phyloP scores from a whole-genome alignment of 345 rosid species.

The Noccaea bulbosa region DNA sequence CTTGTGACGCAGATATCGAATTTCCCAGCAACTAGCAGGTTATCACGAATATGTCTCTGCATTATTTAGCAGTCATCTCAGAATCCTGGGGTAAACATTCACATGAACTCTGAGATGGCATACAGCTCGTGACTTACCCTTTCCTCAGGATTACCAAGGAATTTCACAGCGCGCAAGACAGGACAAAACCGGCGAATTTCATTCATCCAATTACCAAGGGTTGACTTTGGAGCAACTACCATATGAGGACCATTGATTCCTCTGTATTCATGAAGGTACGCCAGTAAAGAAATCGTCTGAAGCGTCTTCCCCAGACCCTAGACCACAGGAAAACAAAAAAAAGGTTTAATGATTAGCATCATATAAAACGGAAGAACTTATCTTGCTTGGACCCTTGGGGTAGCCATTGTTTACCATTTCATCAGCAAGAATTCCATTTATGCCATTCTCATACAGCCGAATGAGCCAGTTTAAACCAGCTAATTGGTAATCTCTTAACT shows the following conservation, averaged over 20 bases:
- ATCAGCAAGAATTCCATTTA: slow-evolving; percentile 96
- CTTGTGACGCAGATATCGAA: slow-evolving; percentile 98
- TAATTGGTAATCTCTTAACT: slow-evolving; percentile 97
- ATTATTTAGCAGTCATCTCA: slow-evolving; percentile 25
- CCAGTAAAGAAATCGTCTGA: slow-evolving; percentile 94
- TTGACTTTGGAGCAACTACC: slow-evolving; percentile 99
- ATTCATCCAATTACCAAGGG: slow-evolving; percentile 99
- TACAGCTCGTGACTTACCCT: slow-evolving; percentile 58
- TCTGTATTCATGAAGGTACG: slow-evolving; percentile 90
- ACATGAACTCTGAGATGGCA: slow-evolving; percentile 14
- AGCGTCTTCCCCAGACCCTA: slow-evolving; percentile 99
- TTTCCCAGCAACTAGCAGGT: slow-evolving; percentile 92
- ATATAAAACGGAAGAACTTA: slow-evolving; percentile 1
- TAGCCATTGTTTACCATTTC: slow-evolving; percentile 68
- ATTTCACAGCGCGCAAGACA: slow-evolving; percentile 85
- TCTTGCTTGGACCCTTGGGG: neutral
- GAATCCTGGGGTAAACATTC: neutral
- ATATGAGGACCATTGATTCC: slow-evolving; percentile 99
- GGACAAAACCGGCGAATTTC: slow-evolving; percentile 98
- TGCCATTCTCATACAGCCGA: slow-evolving; percentile 93
- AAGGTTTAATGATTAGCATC: slow-evolving; percentile 2
- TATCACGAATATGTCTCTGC: slow-evolving; percentile 92
- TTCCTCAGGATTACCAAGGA: slow-evolving; percentile 98
- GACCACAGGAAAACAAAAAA: slow-evolving; percentile 21
- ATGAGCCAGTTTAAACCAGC: slow-evolving; percentile 98